Evolutionary conservation across 2,329 filamentous ascomycete species (phyloP), one percentile per base, ranked within the genome.

Genomic region (Sarocladium kiliense): DNA sequence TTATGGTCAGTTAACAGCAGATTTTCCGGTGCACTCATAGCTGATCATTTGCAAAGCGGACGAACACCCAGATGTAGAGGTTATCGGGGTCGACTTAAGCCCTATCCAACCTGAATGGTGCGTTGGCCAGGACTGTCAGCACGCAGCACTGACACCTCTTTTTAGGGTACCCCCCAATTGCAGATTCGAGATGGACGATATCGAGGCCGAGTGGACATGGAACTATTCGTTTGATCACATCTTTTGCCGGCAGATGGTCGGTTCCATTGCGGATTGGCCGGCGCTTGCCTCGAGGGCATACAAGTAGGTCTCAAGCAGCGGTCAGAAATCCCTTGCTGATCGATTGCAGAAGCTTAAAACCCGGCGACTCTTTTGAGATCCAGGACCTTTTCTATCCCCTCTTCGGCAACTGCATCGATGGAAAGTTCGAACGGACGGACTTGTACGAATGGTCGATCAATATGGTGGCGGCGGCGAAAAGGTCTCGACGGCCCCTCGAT

Each of bases 361-460:
- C 63, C 0, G 61, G 62, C 2, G 63, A 64, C 3, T 66, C 59
- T 53, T 27, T 65, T 2, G 64, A 66, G 16, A 32, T 66, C 0
- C 51, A 59, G 1, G 64, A 66, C 14, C 59, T 58, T 19, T 39
- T 57, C 10, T 47, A 56, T 6, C 54, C 57, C 0, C 54, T 55
- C 1, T 54, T 61, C 0, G 60, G 54, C 0, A 57, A 62, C 30
- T 34, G 30, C 14, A 34, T 34, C 30, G 30, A 34, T 34, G 30
- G 30, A 14, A 14, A 34, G 30, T 34, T 34, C 14, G 30, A 34
- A 9, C 30, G 30, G 30, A 34, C 30, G 30, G 7, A 34, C 3
- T 51, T 62, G 6, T 61, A 56, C 55, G 57, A 58, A 27, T 71
- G 69, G 68, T 59, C 53, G 30, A 56, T 51, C 39, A 61, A 68